These are phyloP conservation scores for Microstroma glucosiphilum DNA, from an alignment of 1,284 basidiomycete genomes.

Conservation along the genomic window DNA sequence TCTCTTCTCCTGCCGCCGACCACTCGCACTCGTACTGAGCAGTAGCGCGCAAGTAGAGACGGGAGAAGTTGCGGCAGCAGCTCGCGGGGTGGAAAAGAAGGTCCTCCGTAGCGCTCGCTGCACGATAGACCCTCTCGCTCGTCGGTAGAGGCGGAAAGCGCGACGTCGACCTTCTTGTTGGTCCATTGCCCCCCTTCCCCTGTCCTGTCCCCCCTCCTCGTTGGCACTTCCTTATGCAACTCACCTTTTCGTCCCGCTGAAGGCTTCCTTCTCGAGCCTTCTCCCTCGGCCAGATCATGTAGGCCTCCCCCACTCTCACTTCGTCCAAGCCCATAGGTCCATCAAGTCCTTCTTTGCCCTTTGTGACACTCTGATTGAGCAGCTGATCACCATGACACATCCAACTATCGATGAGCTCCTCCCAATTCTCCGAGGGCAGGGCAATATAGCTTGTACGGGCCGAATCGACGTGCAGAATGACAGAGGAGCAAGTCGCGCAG, in stretches of 20 bases:
- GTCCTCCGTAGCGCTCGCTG: neutral
- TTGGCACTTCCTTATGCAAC: neutral
- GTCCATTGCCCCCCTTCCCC: slow-evolving; percentile 2
- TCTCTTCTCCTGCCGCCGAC: slow-evolving; percentile 1
- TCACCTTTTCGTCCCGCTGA: slow-evolving; percentile 5
- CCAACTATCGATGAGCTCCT: slow-evolving; percentile 92
- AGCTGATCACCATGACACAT: slow-evolving; percentile 89
- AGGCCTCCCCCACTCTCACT: slow-evolving; percentile 11
- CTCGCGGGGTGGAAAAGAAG: neutral
- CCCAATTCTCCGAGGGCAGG: slow-evolving; percentile 90
- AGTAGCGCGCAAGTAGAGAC: neutral
- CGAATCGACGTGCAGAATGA: neutral
- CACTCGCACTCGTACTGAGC: neutral
- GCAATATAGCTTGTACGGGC: slow-evolving; percentile 60
- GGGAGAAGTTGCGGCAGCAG: neutral
- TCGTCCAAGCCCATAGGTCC: neutral
- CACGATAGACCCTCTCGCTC: neutral
- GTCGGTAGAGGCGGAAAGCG: neutral
- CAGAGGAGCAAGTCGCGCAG: neutral
- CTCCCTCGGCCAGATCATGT: neutral
- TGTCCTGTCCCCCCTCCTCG: slow-evolving; percentile 5
- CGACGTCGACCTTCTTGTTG: slow-evolving; percentile 12
- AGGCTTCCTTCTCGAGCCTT: neutral
- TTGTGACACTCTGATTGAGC: slow-evolving; percentile 25
- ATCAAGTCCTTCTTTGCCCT: slow-evolving; percentile 16